Conservation (phyloP, 2,329 filamentous ascomycete species). For the Diaporthe batatas region DNA sequence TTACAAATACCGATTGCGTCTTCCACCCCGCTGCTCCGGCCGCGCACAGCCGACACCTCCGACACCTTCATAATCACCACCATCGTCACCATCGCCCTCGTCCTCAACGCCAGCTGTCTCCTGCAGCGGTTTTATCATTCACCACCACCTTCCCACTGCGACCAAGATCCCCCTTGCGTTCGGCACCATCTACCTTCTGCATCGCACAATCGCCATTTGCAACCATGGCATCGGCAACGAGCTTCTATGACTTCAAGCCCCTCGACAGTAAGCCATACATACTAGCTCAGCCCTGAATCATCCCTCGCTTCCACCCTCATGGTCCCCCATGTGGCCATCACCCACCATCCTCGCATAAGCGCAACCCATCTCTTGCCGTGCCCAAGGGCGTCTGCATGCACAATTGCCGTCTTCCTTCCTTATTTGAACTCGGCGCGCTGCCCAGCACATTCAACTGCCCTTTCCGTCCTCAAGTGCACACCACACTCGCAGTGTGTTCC, state of each 20-base stretch:
- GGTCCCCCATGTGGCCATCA: not conserved
- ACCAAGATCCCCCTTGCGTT: slow-evolving; percentile 30
- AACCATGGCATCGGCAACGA: slow-evolving; percentile 76
- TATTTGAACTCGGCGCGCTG: slow-evolving; percentile 19
- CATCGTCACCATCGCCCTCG: not conserved
- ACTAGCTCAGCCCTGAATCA: not conserved
- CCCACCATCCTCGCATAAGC: slow-evolving; percentile 9
- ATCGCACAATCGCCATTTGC: slow-evolving; percentile 42
- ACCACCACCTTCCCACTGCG: slow-evolving; percentile 30
- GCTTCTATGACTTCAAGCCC: slow-evolving; percentile 87
- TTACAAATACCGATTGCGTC: slow-evolving; percentile 36
- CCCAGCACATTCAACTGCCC: slow-evolving; percentile 20
- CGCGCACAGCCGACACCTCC: slow-evolving; percentile 15
- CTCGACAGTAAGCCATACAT: slow-evolving; percentile 75
- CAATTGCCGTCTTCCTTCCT: slow-evolving; percentile 31
- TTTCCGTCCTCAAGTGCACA: slow-evolving; percentile 14
- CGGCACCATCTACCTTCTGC: slow-evolving; percentile 33
- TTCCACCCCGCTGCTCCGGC: slow-evolving; percentile 14
- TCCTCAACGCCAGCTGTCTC: not conserved
- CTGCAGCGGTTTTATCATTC: slow-evolving; percentile 15
- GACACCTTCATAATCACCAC: slow-evolving; percentile 11
- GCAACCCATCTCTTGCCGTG: slow-evolving; percentile 24
- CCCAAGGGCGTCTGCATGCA: slow-evolving; percentile 28
- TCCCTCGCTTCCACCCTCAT: slow-evolving; percentile 26
- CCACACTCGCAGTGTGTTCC: slow-evolving; percentile 5